Evolutionary conservation across 139 green algal species (phyloP), one percentile per base, ranked within the genome.

Genomic region (Chlorella sp.): DNA sequence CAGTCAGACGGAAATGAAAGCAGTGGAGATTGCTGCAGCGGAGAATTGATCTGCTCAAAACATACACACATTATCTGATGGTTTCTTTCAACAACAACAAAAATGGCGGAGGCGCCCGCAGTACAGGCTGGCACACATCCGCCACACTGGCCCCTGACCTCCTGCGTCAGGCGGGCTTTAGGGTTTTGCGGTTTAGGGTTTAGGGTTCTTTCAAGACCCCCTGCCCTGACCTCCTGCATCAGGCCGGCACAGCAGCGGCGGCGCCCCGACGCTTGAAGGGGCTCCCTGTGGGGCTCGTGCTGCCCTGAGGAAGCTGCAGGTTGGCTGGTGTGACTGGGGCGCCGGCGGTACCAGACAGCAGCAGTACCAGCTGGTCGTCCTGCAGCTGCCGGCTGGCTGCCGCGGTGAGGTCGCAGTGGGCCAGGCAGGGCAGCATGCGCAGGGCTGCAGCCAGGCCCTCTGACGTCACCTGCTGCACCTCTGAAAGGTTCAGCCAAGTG

Each of bases 271-370:
- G 83, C 61, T 61, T 89, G 60, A 90, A 87, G 24, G 87, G 87
- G 76, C 76, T 87, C 19, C 80, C 80, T 0, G 64, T 69, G 39
- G 48, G 80, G 32, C 42, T 73, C 48, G 36, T 86, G 42, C 76
- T 64, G 36, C 88, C 88, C 64, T 91, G 82, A 12, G 88, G 88
- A 37, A 91, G 64, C 81, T 91, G 88, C 36, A 91, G 37, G 64
- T 32, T 87, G 34, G 87, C 87, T 22, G 83, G 34, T 3, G 83
- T 64, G 24, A 16, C 39, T 7, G 3, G 26, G 22, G 18, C 61
- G 2, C 69, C n/a, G n/a, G 26, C 66, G n/a, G 0, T 32, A 24
- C 37, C 36, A 26, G 69, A 37, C 14, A 80, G 36, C 78, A 36
- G 78, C 5, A 36, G 0, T 11, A 53, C 32, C 61, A 87, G 24